A percentile compares a stretch with the other conserved stretches of the same genome.
These are phyloP conservation scores for Epichloe hybrida DNA, from an alignment of 2,329 filamentous ascomycete species.

Conservation along the genomic window DNA sequence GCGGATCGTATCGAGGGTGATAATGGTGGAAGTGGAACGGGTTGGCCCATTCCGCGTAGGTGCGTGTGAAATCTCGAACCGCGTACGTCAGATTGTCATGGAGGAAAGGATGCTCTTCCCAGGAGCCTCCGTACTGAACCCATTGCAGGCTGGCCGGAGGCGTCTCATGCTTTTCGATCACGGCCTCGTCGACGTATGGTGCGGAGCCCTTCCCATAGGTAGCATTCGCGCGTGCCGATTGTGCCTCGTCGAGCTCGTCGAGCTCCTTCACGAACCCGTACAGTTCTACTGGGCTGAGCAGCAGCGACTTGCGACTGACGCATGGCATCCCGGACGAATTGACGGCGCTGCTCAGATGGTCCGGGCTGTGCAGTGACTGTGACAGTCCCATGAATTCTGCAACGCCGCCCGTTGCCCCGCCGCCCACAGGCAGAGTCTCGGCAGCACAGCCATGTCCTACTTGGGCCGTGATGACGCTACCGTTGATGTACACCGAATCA, in stretches of 20 bases:
- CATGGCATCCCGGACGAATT: neutral
- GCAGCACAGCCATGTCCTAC: neutral
- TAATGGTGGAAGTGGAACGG: slow-evolving; percentile 27
- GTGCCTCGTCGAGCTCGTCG: neutral
- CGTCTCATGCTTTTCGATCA: neutral
- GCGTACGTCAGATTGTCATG: slow-evolving; percentile 25
- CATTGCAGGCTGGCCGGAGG: slow-evolving; percentile 14
- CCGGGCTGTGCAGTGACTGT: neutral
- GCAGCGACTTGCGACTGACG: neutral
- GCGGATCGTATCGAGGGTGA: slow-evolving; percentile 26
- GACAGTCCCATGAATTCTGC: neutral
- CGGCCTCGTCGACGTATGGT: no score
- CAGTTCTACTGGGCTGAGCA: neutral
- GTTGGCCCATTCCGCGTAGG: slow-evolving; percentile 26
- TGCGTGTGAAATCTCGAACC: slow-evolving; percentile 23
- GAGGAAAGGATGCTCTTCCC: slow-evolving; percentile 28
- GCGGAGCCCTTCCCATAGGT: neutral
- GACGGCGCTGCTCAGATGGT: neutral
- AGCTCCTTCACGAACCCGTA: neutral
- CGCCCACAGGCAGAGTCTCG: neutral
- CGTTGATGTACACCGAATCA: slow-evolving; percentile 26
- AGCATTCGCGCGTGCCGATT: neutral
- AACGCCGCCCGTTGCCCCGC: neutral
- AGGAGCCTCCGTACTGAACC: slow-evolving; percentile 26
- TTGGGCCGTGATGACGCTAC: neutral